Evolutionary conservation across 1,284 basidiomycete genomes (phyloP).

Genomic region (Ganoderma lucidum): DNA sequence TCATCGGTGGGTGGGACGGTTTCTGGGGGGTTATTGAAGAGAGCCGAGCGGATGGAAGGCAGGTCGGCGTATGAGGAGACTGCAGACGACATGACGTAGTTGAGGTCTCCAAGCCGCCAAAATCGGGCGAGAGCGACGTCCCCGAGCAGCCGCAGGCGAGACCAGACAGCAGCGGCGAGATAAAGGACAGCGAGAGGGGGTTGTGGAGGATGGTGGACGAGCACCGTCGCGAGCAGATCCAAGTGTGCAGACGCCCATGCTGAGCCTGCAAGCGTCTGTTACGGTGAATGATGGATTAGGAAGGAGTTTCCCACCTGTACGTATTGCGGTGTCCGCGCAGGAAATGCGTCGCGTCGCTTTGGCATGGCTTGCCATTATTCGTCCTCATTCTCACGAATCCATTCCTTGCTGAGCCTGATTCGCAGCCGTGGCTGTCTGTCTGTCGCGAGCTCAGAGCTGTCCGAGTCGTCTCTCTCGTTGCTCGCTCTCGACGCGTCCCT

Average conservation of each 20-base stretch:
- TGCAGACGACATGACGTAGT: constrained; percentile 51
- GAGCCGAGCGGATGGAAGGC: constrained; percentile 56
- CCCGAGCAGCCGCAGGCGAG: constrained; percentile 13
- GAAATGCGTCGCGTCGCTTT: background rate
- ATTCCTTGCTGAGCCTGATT: background rate
- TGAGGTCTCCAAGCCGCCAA: constrained; percentile 19
- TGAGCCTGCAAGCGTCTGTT: constrained; percentile 27
- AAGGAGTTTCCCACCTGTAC: constrained; percentile 29
- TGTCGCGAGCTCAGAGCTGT: too few relatives aligned
- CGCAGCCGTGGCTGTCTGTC: background rate
- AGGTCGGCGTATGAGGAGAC: constrained; percentile 55
- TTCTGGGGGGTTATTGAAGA: constrained; percentile 69
- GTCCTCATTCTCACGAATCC: background rate
- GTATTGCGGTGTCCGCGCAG: background rate
- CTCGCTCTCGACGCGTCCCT: too few relatives aligned
- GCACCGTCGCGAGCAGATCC: constrained; percentile 38
- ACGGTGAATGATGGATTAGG: constrained; percentile 22
- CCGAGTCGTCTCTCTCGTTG: too few relatives aligned
- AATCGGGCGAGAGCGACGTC: constrained; percentile 17
- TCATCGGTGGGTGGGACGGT: constrained; percentile 76
- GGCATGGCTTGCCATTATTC: background rate
- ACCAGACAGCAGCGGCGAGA: constrained; percentile 16
- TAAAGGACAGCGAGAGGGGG: constrained; percentile 20
- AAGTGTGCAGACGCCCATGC: constrained; percentile 33
- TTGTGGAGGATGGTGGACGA: constrained; percentile 25